A percentile compares a stretch with the other conserved stretches of the same genome.
Evolutionary conservation across 208 protist genomes (phyloP).

Genomic region (Trypanosoma rangeli): DNA sequence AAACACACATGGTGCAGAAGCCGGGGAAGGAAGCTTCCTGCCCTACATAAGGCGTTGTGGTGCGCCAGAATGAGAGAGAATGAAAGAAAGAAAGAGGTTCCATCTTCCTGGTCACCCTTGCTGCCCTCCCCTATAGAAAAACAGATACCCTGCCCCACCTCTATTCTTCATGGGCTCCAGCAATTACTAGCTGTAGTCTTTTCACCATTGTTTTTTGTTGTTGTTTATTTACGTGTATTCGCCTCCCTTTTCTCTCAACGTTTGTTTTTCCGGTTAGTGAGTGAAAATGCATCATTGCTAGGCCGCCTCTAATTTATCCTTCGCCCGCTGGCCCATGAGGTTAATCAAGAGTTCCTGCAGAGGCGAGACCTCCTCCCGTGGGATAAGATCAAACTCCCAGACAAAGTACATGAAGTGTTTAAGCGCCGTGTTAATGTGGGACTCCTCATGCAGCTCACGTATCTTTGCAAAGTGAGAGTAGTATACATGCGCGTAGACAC

Average conservation of each 20-base stretch:
- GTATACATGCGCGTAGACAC: slow-evolving; percentile 99
- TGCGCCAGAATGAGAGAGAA: no score
- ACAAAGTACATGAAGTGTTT: slow-evolving; percentile 94
- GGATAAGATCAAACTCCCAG: slow-evolving; percentile 89
- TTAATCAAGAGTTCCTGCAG: slow-evolving; percentile 82
- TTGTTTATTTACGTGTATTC: slow-evolving; percentile 1
- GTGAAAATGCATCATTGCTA: not conserved
- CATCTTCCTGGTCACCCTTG: no score
- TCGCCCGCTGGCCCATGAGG: slow-evolving; percentile 79
- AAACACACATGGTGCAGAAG: no score
- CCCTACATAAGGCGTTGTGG: no score
- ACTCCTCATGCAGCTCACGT: slow-evolving; percentile 94
- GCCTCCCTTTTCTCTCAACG: slow-evolving; percentile 8
- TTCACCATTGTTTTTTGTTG: not conserved
- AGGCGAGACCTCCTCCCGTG: slow-evolving; percentile 76
- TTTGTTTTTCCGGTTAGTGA: not conserved
- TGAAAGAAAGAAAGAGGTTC: no score
- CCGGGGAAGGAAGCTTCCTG: no score
- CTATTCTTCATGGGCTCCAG: not conserved
- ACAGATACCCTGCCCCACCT: not conserved
- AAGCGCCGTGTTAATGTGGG: slow-evolving; percentile 97
- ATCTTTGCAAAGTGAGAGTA: slow-evolving; percentile 98
- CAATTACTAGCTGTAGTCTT: not conserved
- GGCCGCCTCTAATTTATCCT: slow-evolving; percentile 50
- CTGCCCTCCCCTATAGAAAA: not conserved